These are phyloP conservation scores for Lepidium sativum DNA, from an alignment of 345 rosid species.

Conservation along the genomic window DNA sequence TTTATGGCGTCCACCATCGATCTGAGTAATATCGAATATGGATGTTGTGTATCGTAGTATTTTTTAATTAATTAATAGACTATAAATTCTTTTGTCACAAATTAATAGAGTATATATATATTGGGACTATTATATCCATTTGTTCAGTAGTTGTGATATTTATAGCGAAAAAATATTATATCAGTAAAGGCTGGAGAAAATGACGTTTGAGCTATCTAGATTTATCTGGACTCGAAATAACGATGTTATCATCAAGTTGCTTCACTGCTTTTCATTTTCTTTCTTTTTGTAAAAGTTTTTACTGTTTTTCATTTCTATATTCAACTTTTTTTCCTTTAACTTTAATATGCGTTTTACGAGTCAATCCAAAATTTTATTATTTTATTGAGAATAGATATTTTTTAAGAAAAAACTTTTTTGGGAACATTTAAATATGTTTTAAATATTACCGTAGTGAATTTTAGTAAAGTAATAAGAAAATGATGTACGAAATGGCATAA, in stretches of 20 bases:
- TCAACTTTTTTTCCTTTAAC: no score
- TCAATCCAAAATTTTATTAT: background rate
- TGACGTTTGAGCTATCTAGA: constrained; percentile 7
- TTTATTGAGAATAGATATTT: background rate
- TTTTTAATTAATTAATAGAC: background rate
- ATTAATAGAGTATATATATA: no score
- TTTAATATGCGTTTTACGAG: background rate
- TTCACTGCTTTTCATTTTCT: background rate
- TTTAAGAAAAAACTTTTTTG: no score
- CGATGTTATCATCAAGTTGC: constrained; percentile 4
- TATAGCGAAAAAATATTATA: background rate
- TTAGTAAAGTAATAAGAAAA: background rate
- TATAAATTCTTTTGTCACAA: no score
- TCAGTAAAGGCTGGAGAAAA: constrained; percentile 11
- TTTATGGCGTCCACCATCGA: constrained; percentile 16
- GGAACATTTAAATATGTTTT: background rate
- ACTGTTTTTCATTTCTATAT: background rate
- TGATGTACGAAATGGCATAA: constrained; percentile 22
- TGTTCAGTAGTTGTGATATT: background rate
- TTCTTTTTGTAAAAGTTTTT: no score
- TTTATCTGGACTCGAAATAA: background rate
- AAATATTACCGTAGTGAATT: background rate
- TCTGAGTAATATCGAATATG: constrained; percentile 6
- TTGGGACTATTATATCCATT: no score
- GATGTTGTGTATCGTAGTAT: constrained; percentile 6